phyloP scores from a whole-genome alignment of 108 stramenopile genomes.

The Pseudonitzschia multistriata region DNA sequence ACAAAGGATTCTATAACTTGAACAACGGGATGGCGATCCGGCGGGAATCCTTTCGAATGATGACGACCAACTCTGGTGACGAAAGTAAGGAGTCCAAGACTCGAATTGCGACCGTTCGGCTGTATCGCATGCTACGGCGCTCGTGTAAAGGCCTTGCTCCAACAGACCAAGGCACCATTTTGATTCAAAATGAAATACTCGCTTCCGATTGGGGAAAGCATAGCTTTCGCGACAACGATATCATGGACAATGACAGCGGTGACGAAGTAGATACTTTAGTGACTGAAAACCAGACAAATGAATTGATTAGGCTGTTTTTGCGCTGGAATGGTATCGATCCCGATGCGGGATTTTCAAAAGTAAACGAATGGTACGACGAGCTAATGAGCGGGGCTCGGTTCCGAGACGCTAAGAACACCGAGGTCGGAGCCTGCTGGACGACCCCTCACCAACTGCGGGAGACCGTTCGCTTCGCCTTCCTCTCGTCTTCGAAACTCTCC shows the following conservation, averaged over 20 bases:
- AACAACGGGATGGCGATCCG: background rate
- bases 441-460: constrained; percentile 18
- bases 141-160: constrained; percentile 8
- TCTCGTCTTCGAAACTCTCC: background rate
- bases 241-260: background rate
- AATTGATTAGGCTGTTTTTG: constrained; percentile 20
- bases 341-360: background rate
- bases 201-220: constrained; percentile 29
- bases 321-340: constrained; percentile 12
- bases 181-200: constrained; percentile 17
- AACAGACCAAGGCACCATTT: constrained; percentile 10
- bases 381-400: background rate
- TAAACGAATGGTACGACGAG: constrained; percentile 27
- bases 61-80: background rate
- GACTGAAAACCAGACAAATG: constrained; percentile 3
- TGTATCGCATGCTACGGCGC: constrained; percentile 30
- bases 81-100: constrained; percentile 1
- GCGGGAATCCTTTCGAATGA: background rate
- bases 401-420: background rate
- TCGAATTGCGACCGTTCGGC: constrained; percentile 19
- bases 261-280: background rate
- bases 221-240: constrained; percentile 5
- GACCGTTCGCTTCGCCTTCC: constrained; percentile 31
- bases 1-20: too few species aligned
- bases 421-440: constrained; percentile 32